Base-by-base conservation (phyloP, 1,139 yeast species). In the Hanseniaspora uvarum region DNA sequence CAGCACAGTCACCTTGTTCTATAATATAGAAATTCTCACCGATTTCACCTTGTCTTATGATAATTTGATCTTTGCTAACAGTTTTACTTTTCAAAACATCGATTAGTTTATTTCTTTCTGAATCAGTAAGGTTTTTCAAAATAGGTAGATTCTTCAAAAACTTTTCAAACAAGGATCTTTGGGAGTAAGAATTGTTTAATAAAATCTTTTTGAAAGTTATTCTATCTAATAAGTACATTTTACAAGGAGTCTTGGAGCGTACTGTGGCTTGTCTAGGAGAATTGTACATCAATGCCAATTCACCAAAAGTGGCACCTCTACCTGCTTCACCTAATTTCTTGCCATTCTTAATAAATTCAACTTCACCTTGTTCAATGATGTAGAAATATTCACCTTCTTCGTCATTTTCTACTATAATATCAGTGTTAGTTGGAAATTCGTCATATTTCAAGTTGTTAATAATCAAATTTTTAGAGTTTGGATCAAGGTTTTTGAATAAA, bases 231-330 rank as follows among this genome's bases (percentile, higher is more conserved):
- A 95, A 94, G 96, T 96, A 92, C 53, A 89, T 76, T 34, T 78
- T 78, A 63, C 83, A 78, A 59, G 80, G 84, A 10, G 81, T 72
- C 33, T 80, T 76, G 10, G 96, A 95, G 21, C 76, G 65, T 1
- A 87, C 97, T 0, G 97, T 88, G 18, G 97, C 98, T 6, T 97
- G 98, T 70, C 98, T 80, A 57, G 97, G 97, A 21, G 96, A 82
- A 69, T 92, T 92, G 72, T 92, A 92, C 96, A 92, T 88, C 63
- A 92, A 77, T 1, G 98, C 98, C 64, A 92, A 77, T 69, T 92
- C 98, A 63, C 98, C 98, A 70, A 92, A 92, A 46, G 94, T 83
- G 6, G 95, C 80, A 4, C 97, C 96, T 47, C 87, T 81, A 21
- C 86, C 83, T 30, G 87, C 78, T 2, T 85, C 74, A 62, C 80